These are phyloP conservation scores for Voacanga thouarsii DNA, from an alignment of 257 asterid species.

Conservation along the genomic window DNA sequence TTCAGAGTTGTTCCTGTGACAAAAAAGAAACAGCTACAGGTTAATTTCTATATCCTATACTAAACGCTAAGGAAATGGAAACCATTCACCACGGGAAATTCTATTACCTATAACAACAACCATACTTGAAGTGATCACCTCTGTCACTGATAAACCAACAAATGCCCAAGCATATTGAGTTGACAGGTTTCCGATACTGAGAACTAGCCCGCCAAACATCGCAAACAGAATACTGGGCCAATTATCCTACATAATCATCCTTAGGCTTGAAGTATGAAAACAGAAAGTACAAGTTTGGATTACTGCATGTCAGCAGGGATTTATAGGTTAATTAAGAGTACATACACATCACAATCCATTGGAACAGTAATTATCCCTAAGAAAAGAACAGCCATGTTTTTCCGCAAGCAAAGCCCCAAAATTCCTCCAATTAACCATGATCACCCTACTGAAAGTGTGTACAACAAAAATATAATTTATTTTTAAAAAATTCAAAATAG, in stretches of 20 bases:
- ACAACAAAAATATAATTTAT: not conserved
- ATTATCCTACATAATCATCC: conserved; percentile 54
- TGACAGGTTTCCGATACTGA: conserved; percentile 84
- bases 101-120: conserved; percentile 94
- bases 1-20: conserved; percentile 78
- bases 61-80: not conserved
- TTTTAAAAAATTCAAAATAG: not conserved
- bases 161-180: conserved; percentile 97
- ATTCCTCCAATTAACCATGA: not conserved
- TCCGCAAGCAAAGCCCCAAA: not conserved
- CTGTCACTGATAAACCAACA: conserved; percentile 90
- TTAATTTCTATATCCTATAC: conserved; percentile 11
- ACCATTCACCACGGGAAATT: conserved; percentile 6
- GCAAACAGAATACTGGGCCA: conserved; percentile 83
- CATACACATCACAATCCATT: not conserved
- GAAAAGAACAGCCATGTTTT: no score
- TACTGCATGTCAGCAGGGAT: not conserved
- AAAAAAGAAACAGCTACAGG: not conserved
- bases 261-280: not conserved
- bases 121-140: conserved; percentile 78
- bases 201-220: conserved; percentile 84
- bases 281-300: not conserved
- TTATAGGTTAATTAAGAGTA: not conserved
- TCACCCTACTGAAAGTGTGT: not conserved
- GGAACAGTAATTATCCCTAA: not conserved